phyloP scores from a whole-genome alignment of 2,329 filamentous ascomycete species.

The Aspergillus puulaauensis region DNA sequence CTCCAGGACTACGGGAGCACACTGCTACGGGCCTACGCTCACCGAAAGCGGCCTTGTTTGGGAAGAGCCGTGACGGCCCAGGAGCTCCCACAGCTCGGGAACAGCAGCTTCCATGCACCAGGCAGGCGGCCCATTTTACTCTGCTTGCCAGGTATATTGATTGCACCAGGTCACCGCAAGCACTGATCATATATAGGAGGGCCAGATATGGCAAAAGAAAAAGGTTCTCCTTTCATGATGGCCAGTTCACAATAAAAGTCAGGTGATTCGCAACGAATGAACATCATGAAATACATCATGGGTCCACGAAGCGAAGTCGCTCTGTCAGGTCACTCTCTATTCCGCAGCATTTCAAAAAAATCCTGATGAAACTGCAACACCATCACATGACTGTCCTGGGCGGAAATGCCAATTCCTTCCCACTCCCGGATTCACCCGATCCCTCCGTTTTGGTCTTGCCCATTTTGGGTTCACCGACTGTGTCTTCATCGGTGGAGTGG shows the following conservation, averaged over 20 bases:
- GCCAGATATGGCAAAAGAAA: too few species aligned
- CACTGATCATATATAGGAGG: neutral
- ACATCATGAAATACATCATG: neutral
- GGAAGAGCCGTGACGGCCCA: neutral
- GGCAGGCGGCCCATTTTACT: too few species aligned
- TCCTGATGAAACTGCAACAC: neutral
- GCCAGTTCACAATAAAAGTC: neutral
- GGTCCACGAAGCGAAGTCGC: neutral
- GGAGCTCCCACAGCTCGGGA: too few species aligned
- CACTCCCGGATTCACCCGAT: constrained; percentile 26
- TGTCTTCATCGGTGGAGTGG: constrained; percentile 13
- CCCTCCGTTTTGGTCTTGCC: constrained; percentile 21
- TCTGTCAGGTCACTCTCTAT: neutral
- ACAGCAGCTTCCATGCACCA: too few species aligned
- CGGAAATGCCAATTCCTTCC: constrained; percentile 21
- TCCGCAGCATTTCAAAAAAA: neutral
- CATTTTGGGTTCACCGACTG: constrained; percentile 34
- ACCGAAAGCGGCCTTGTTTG: constrained; percentile 1
- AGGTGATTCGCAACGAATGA: neutral
- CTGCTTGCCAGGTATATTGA: too few species aligned
- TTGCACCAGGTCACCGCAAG: neutral
- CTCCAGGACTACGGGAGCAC: neutral
- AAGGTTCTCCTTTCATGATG: neutral
- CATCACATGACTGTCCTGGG: constrained; percentile 26
- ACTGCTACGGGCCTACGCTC: neutral